Conservation (phyloP, 2,329 filamentous ascomycete genomes). For the Aspergillus unguis region DNA sequence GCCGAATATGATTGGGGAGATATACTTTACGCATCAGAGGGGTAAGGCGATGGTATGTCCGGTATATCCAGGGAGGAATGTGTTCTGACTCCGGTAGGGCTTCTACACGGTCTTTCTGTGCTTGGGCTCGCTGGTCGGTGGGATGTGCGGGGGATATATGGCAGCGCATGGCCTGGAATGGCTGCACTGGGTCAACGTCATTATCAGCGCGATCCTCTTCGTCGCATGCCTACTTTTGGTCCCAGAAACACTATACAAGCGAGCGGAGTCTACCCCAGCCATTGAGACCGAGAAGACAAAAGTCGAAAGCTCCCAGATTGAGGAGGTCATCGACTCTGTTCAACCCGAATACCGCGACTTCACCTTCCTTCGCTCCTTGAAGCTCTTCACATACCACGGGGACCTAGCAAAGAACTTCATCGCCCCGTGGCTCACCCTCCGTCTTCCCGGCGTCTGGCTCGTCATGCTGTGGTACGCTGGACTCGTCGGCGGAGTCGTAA, state of each 20-base stretch:
- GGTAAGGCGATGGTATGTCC: constrained; percentile 2
- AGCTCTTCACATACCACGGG: constrained; percentile 8
- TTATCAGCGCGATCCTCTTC: constrained; percentile 9
- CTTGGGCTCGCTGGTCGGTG: constrained; percentile 5
- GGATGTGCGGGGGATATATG: constrained; percentile 9
- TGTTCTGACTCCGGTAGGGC: neutral
- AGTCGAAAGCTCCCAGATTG: constrained; percentile 4
- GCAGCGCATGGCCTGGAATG: constrained; percentile 3
- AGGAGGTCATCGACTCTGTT: neutral
- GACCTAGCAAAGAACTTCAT: constrained; percentile 3
- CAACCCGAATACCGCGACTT: neutral
- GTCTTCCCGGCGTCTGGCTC: constrained; percentile 13
- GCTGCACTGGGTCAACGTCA: constrained; percentile 14
- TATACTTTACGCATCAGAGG: constrained; percentile 13
- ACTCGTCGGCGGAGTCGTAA: constrained; percentile 10
- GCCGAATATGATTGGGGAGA: constrained; percentile 13
- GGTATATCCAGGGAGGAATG: rapidly evolving
- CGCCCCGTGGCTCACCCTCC: constrained; percentile 9
- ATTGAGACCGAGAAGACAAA: neutral
- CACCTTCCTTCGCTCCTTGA: constrained; percentile 10
- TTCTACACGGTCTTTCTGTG: constrained; percentile 11
- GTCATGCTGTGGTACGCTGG: constrained; percentile 15
- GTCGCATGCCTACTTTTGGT: constrained; percentile 7
- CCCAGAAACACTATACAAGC: constrained; percentile 11
- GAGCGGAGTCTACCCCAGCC: neutral